Base-by-base conservation (phyloP, 805 yeast species). In the Candida ovalis region DNA sequence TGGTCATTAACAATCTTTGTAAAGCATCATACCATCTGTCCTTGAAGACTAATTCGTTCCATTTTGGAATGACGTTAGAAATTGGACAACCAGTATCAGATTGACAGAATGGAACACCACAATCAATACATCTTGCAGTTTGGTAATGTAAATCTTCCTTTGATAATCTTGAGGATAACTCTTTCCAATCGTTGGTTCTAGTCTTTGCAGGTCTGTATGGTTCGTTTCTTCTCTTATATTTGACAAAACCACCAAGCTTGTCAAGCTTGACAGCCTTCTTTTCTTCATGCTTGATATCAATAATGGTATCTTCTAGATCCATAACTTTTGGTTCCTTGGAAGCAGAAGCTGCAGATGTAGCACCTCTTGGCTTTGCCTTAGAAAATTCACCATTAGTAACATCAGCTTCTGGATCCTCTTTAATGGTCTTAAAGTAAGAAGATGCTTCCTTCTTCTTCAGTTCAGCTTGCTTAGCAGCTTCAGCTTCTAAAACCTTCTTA, bases 71-170 rank as follows among this genome's bases (percentile, higher is more conserved):
- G 59, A 92, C 84, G 71, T 92, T 92, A 46, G 97, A 90, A 57
- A 92, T 86, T 46, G 99, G 99, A 74, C 99, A 92, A 51, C 99
- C 99, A 40, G 96, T 87, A 69, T 92, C 98, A 42, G 96, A 86
- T 63, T 92, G 95, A 77, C 99, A 92, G 81, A 92, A 92, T 50
- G 99, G 99, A 60, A 94, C 95, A 76, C 99, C 99, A 77, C 99
- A 92, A 72, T 92, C 98, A 96, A 94, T 92, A 78, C 99, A 92
- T 70, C 99, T 82, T 15, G 98, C 97, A 49, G 98, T 88, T 74
- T 92, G 97, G 66, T 78, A 80, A 66, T 83, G 80, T 62, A 92
- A 84, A 57, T 94, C 98, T 45, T 86, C 90, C 70, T 88, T 86
- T 48, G 89, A 75, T 59, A 92, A 75, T 47, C 96, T 81, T 13